A percentile compares a stretch with the other conserved stretches of the same genome.
Conservation (phyloP, 805 yeast genomes). For the Metschnikowia lochheadii region DNA sequence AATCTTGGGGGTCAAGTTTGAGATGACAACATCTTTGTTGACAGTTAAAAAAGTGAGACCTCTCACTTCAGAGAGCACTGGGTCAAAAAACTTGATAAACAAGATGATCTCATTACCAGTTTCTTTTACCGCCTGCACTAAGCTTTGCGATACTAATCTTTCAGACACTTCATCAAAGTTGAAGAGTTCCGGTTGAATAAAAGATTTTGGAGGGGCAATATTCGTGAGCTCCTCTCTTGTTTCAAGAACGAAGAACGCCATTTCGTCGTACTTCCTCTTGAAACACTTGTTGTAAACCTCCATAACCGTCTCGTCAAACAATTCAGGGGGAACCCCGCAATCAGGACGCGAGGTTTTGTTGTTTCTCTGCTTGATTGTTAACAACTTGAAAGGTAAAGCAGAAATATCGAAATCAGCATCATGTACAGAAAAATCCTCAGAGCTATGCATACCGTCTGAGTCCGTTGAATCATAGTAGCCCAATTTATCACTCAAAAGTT, state of each 20-base stretch:
- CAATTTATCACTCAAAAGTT: constrained; percentile 44
- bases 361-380: constrained; percentile 64
- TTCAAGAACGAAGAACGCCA: constrained; percentile 68
- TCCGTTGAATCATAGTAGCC: constrained; percentile 24
- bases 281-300: constrained; percentile 47
- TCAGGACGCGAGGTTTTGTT: constrained; percentile 70
- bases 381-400: constrained; percentile 46
- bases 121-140: not conserved
- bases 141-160: constrained; percentile 10
- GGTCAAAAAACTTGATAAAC: constrained; percentile 68
- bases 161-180: constrained; percentile 19
- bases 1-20: constrained; percentile 38
- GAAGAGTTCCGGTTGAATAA: constrained; percentile 22
- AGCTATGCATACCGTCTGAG: constrained; percentile 9
- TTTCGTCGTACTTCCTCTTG: constrained; percentile 44
- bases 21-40: constrained; percentile 43
- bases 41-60: constrained; percentile 64
- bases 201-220: constrained; percentile 4
- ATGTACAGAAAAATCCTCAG: constrained; percentile 9
- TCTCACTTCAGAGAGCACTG: constrained; percentile 44
- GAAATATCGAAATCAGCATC: constrained; percentile 5
- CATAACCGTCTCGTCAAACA: constrained; percentile 42
- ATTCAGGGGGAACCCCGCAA: constrained; percentile 23
- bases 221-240: constrained; percentile 35
- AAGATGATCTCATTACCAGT: constrained; percentile 19